Base-by-base conservation (phyloP, 805 yeast species). In the Starmerella powellii region DNA sequence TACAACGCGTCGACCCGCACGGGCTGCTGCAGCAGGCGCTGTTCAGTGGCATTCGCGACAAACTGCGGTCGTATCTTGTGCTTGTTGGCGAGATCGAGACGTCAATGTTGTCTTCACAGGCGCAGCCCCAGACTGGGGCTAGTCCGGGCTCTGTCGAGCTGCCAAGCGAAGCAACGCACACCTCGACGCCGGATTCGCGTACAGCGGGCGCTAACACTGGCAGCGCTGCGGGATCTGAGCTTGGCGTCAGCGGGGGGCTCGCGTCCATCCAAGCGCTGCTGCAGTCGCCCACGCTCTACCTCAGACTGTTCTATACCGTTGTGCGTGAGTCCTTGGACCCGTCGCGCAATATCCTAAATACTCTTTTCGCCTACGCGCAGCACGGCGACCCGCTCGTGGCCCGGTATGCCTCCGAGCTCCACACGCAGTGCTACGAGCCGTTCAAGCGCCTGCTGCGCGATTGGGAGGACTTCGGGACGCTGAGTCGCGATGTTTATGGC, bases 391-490 rank as follows among this genome's bases (percentile, higher is more conserved):
- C 56, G 8, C 47, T 65, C 3, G 66, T 85, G 2, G 54, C 65
- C 27, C 48, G 56, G 0, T 53, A 75, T 12, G 64, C 84, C 0
- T 34, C 38, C 0, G 51, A 60, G 4, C 61, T 81, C 17, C 72
- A 76, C 41, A 40, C 56, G 3, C 65, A 65, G 24, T 65, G 74
- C 3, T 59, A 71, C 0, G 62, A 62, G 5, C 84, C 94, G 1
- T 84, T 83, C 56, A 68, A 68, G 41, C 74, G 71, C 31, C 65
- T 76, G 24, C 51, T 82, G 4, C 66, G 68, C 31, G 65, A 67
- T 33, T 88, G 96, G 96, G 56, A 85, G 2, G 57, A 73, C 0
- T 61, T 69, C 33, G 96, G 95, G 1, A 74, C 71, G 38, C 55
- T 85, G 13, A 60, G 65, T 1, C 32, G 24, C 2, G 75, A 73